phyloP scores from a whole-genome alignment of 1,284 basidiomycete genomes.

The Cystobasidium sp. region DNA sequence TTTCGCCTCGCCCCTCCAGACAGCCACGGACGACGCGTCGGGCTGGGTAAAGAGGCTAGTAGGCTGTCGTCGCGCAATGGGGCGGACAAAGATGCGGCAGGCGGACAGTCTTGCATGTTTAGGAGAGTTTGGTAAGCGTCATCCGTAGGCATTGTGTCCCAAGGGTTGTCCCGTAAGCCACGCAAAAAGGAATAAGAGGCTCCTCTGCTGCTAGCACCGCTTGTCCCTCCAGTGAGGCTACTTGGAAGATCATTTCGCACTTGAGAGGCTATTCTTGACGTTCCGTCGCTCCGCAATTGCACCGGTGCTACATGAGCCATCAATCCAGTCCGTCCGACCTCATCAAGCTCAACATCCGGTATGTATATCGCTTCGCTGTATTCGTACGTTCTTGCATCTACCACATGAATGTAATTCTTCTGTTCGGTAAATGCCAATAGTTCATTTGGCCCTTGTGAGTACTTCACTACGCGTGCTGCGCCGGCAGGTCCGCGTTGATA shows the following conservation, averaged over 20 bases:
- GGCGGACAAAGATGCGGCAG: neutral
- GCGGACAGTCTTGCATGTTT: conserved; percentile 18
- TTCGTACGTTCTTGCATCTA: conserved; percentile 80
- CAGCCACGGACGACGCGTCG: conserved; percentile 10
- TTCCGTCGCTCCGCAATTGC: neutral
- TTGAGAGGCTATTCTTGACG: neutral
- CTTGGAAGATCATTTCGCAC: conserved; percentile 8
- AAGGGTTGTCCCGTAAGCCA: conserved; percentile 18
- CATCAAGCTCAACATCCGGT: conserved; percentile 56
- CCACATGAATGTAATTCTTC: conserved; percentile 71
- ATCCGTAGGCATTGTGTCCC: conserved; percentile 33
- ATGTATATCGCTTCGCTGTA: conserved; percentile 70
- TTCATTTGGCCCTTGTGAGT: conserved; percentile 67
- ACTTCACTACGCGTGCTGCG: conserved; percentile 77
- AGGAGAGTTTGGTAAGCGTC: conserved; percentile 24
- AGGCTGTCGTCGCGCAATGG: conserved; percentile 3
- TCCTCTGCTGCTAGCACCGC: conserved; percentile 6
- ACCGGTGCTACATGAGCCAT: neutral
- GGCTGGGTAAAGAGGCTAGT: conserved; percentile 18
- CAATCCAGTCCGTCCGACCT: conserved; percentile 15
- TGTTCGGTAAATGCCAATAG: conserved; percentile 85
- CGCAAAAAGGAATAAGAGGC: conserved; percentile 28
- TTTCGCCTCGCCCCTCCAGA: neutral
- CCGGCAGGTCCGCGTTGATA: conserved; percentile 56
- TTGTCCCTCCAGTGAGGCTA: neutral